Conservation (phyloP, 139 green algal species). For the Tetraselmis striata region DNA sequence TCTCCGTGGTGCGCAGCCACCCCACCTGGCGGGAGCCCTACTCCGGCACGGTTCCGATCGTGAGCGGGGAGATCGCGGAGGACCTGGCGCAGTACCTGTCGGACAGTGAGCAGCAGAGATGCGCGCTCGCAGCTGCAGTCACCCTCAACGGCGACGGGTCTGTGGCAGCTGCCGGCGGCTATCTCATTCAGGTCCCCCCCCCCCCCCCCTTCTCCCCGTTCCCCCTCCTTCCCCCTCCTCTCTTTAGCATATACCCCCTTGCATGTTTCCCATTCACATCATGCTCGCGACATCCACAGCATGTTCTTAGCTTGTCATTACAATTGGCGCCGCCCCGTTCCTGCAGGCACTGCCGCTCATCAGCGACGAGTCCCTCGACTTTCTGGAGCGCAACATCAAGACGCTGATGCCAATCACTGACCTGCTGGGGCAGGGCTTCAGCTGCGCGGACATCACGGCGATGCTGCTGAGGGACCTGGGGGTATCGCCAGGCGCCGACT, state of each 20-base stretch:
- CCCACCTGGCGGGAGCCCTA: constrained; percentile 36
- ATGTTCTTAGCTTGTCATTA: no score
- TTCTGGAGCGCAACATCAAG: constrained; percentile 22
- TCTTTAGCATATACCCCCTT: no score
- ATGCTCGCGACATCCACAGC: no score
- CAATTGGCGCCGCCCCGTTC: no score
- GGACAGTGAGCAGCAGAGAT: constrained; percentile 64
- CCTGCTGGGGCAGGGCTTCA: constrained; percentile 13
- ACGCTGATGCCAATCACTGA: constrained; percentile 8
- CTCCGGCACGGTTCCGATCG: constrained; percentile 64
- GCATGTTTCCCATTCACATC: no score
- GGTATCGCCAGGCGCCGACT: not conserved
- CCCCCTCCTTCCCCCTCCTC: no score
- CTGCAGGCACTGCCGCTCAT: constrained; percentile 1
- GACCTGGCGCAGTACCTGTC: constrained; percentile 84
- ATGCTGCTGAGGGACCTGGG: constrained; percentile 12
- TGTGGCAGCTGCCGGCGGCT: constrained; percentile 69
- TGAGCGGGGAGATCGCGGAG: constrained; percentile 71
- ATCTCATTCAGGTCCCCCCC: constrained; percentile 68
- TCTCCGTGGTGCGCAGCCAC: constrained; percentile 26
- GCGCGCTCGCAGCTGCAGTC: constrained; percentile 78
- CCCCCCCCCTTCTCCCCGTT: no score
- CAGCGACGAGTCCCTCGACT: constrained; percentile 22
- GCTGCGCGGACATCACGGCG: constrained; percentile 2
- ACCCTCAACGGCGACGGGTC: constrained; percentile 54